Percentiles rank a stretch among this genome's conserved stretches.
Conservation (phyloP, 2,329 filamentous ascomycete species). For the Davidsoniella australis region DNA sequence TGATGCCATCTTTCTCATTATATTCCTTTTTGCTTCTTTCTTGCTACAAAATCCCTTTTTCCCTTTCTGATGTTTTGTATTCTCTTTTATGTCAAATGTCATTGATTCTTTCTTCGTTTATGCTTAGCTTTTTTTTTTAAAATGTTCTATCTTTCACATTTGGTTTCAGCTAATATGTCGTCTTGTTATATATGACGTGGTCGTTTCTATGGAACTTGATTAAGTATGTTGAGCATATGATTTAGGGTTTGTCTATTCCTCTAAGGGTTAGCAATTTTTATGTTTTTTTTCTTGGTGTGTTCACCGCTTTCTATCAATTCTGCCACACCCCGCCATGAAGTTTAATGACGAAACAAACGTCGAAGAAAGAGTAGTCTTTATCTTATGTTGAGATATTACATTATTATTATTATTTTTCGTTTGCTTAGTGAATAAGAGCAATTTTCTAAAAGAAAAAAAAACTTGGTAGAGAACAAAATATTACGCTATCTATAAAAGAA, state of each 20-base stretch:
- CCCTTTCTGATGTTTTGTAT: background rate
- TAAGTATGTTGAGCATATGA: background rate
- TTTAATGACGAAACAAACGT: background rate
- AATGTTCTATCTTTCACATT: background rate
- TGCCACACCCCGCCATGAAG: background rate
- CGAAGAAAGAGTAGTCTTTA: background rate
- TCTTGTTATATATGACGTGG: background rate
- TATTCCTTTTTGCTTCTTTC: slow-evolving; percentile 13
- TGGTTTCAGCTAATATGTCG: too few relatives aligned
- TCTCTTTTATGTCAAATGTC: slow-evolving; percentile 2
- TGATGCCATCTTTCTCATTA: slow-evolving; percentile 11
- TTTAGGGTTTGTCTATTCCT: background rate
- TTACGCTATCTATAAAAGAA: background rate
- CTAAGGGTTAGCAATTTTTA: background rate
- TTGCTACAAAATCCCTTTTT: background rate
- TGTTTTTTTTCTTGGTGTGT: background rate
- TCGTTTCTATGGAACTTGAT: background rate
- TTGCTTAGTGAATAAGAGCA: background rate
- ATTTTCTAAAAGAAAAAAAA: background rate
- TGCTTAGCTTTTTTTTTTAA: background rate
- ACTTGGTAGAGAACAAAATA: background rate
- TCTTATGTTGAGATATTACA: background rate
- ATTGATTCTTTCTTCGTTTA: background rate
- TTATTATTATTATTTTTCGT: background rate
- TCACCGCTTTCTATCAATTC: background rate